Evolutionary conservation across 192 early-diverging fungal genomes (phyloP).

Genomic region (Backusella macrospora): DNA sequence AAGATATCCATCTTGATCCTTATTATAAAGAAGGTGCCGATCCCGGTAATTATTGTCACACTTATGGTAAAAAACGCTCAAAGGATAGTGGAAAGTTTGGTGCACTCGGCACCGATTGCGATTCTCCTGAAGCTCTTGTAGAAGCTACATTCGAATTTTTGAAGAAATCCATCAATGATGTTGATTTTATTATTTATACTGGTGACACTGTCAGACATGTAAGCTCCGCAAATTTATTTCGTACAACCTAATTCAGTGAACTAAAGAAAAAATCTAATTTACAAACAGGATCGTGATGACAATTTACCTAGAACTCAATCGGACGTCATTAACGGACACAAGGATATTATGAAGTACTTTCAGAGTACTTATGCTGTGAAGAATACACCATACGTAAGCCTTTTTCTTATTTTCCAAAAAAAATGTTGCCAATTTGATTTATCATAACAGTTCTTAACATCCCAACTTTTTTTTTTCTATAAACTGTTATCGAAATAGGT

Average conservation of each 20-base stretch:
- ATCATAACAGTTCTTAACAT: too few species aligned
- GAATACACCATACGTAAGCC: conserved; percentile 25
- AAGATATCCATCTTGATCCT: conserved; percentile 46
- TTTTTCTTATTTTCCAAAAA: too few species aligned
- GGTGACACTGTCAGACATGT: conserved; percentile 45
- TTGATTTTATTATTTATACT: conserved; percentile 49
- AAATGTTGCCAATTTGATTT: too few species aligned
- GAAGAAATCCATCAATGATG: conserved; percentile 26
- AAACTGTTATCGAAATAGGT: conserved; percentile 25
- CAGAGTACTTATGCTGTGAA: conserved; percentile 23
- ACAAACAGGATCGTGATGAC: conserved; percentile 29
- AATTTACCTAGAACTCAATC: conserved; percentile 18
- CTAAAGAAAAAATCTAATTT: neutral
- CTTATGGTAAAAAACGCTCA: conserved; percentile 12
- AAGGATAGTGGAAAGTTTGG: conserved; percentile 45
- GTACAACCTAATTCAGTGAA: neutral
- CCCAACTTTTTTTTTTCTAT: neutral
- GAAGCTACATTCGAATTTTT: conserved; percentile 40
- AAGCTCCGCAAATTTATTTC: conserved; percentile 18
- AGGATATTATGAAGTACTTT: conserved; percentile 29
- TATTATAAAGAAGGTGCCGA: conserved; percentile 33
- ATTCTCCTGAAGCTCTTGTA: conserved; percentile 21
- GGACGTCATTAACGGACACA: conserved; percentile 32
- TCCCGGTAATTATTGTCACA: conserved; percentile 39
- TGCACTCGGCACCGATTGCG: conserved; percentile 36